Evolutionary conservation across 257 asterid species (phyloP).

Genomic region (Solanum stenotomum): DNA sequence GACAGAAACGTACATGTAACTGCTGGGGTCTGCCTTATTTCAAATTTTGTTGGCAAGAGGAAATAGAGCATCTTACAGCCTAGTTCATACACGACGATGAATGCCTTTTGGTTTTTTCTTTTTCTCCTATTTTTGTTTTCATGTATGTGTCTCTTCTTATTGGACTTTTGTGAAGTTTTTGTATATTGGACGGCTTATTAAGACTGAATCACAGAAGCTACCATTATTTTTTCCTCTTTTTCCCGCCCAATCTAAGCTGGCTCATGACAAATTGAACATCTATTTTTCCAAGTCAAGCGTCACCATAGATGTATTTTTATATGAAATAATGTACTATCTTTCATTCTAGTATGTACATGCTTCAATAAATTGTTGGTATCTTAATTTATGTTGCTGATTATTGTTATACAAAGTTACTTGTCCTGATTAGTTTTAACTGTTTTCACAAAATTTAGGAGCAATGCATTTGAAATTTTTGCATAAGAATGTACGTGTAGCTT

Average conservation of each 20-base stretch:
- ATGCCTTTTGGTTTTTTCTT: neutral
- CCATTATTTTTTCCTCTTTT: neutral
- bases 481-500: neutral
- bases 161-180: conserved; percentile 13
- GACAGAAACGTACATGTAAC: neutral
- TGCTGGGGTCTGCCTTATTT: neutral
- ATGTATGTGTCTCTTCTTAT: neutral
- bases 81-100: neutral
- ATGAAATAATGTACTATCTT: neutral
- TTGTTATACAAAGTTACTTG: neutral
- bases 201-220: neutral
- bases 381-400: neutral
- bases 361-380: neutral
- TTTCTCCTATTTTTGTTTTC: neutral
- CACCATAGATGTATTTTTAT: neutral
- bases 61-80: neutral
- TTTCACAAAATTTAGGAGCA: neutral
- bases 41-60: neutral
- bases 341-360: neutral
- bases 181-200: neutral
- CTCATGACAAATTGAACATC: neutral
- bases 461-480: neutral
- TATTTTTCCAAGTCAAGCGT: neutral
- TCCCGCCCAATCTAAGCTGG: neutral
- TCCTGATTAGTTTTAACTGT: neutral